A percentile compares a stretch with the other conserved stretches of the same genome.
phyloP scores from a whole-genome alignment of 1,139 yeast genomes.

The Pichia terricola region DNA sequence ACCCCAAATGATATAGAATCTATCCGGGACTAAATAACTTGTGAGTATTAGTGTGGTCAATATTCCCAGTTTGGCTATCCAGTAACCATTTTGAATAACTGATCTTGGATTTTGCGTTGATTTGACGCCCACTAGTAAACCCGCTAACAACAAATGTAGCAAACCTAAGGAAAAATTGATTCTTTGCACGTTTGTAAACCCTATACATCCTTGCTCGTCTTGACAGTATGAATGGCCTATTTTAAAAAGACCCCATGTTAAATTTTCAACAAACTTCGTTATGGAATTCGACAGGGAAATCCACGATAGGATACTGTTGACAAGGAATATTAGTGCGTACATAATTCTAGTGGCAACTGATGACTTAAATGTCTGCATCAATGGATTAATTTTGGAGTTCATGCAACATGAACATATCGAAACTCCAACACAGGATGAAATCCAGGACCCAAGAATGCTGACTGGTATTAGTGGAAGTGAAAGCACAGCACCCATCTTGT shows the following conservation, averaged over 20 bases:
- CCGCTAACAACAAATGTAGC: slow-evolving; percentile 66
- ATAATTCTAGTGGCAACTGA: slow-evolving; percentile 72
- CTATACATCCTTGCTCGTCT: slow-evolving; percentile 71
- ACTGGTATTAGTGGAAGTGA: slow-evolving; percentile 61
- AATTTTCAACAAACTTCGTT: slow-evolving; percentile 60
- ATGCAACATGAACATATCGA: slow-evolving; percentile 62
- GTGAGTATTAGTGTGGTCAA: slow-evolving; percentile 52
- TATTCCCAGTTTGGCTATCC: slow-evolving; percentile 66
- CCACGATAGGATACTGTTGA: slow-evolving; percentile 86
- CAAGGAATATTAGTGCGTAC: slow-evolving; percentile 68
- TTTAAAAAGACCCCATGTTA: slow-evolving; percentile 62
- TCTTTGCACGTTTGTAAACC: slow-evolving; percentile 89
- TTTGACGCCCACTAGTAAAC: slow-evolving; percentile 59
- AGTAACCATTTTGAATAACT: slow-evolving; percentile 78
- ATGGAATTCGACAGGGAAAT: slow-evolving; percentile 78
- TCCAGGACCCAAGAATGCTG: slow-evolving; percentile 53
- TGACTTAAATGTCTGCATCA: slow-evolving; percentile 55
- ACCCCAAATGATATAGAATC: slow-evolving; percentile 83
- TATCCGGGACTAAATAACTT: slow-evolving; percentile 77
- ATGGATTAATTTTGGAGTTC: slow-evolving; percentile 36
- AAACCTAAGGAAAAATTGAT: slow-evolving; percentile 81
- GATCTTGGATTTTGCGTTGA: slow-evolving; percentile 77
- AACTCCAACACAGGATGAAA: slow-evolving; percentile 80
- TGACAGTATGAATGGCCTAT: slow-evolving; percentile 51
- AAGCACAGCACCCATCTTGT: slow-evolving; percentile 70